Evolutionary conservation across 495 filamentous ascomycete genomes (phyloP).

Genomic region (Copromyces sp.): DNA sequence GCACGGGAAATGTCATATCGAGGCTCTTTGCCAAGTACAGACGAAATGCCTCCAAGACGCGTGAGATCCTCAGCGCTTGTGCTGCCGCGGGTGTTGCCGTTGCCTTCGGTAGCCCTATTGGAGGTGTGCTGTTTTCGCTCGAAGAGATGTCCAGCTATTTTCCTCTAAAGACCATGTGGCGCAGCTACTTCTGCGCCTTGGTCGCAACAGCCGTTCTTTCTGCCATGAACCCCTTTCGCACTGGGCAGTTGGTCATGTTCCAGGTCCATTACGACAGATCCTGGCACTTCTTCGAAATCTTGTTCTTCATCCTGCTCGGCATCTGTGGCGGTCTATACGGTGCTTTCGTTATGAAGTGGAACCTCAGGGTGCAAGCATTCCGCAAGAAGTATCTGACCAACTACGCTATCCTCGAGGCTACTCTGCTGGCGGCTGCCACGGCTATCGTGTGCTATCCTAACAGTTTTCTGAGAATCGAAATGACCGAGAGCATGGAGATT

Average conservation of each 20-base stretch:
- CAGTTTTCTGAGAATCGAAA: slow-evolving; percentile 91
- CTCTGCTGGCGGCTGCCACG: slow-evolving; percentile 69
- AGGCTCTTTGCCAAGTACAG: slow-evolving; percentile 88
- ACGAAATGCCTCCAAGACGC: slow-evolving; percentile 84
- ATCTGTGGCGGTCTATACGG: slow-evolving; percentile 93
- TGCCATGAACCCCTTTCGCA: slow-evolving; percentile 95
- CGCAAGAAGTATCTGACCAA: slow-evolving; percentile 85
- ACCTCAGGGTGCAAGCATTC: slow-evolving; percentile 81
- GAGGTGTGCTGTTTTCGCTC: slow-evolving; percentile 90
- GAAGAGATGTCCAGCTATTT: slow-evolving; percentile 99
- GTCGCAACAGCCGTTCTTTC: slow-evolving; percentile 91
- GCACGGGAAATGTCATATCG: slow-evolving; percentile 94
- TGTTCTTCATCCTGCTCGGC: slow-evolving; percentile 87
- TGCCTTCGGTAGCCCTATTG: slow-evolving; percentile 94
- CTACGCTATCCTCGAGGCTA: slow-evolving; percentile 82
- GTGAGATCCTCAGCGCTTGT: slow-evolving; percentile 89
- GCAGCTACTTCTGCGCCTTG: slow-evolving; percentile 94
- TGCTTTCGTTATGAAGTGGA: slow-evolving; percentile 98
- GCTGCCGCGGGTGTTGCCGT: slow-evolving; percentile 94
- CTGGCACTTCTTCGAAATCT: slow-evolving; percentile 95
- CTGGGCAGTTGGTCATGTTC: slow-evolving; percentile 99
- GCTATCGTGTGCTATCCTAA: slow-evolving; percentile 93
- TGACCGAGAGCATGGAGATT: slow-evolving; percentile 99
- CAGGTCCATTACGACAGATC: slow-evolving; percentile 90
- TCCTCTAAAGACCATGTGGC: slow-evolving; percentile 94